Evolutionary conservation across 257 asterid species (phyloP), one percentile per base, ranked within the genome.

Genomic region (Gynochthodes officinalis): DNA sequence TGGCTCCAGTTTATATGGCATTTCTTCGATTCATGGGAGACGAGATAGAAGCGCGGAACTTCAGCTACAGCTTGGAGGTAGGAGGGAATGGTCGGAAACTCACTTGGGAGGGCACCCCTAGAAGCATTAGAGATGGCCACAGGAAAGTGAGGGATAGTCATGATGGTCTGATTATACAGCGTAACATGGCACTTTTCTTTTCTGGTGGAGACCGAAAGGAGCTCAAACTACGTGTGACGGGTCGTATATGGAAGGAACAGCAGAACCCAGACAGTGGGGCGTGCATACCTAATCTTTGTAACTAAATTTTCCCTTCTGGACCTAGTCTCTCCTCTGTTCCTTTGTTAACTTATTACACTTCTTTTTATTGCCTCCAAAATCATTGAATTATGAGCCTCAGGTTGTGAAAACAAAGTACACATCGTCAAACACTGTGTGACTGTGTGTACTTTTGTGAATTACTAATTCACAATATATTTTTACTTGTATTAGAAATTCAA

Each of bases 21-120:
- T 91, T 91, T 76, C 96, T 91, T 10, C 94, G 96, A 21, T 91
- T 91, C 82, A 91, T 91, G 97, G 96, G 97, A 53, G 94, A 91
- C 4, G 97, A 91, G 77, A 82, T 78, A 75, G 91, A 91, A 25
- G 89, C 96, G 35, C 84, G 92, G 46, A 86, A 87, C 78, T 91
- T 86, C 76, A 86, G 91, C 86, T 91, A 89, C 84, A 89, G 97
- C 82, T 79, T 91, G 81, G 96, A 91, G 81, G 96, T 89, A 46
- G 95, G 97, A 53, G 96, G 96, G 6, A 91, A 89, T 48, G 96
- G 97, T 8, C 73, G 97, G 74, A 89, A 89, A 75, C 96, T 91
- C 48, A 81, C 78, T 63, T 91, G 95, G 95, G 97, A 91, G 60
- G 96, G 97, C 70, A 89, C 96, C 69, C 97, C 97, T 9, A 80